Evolutionary conservation across 352 stramenopile species (phyloP).

Genomic region (Phytophthora cryptogea): DNA sequence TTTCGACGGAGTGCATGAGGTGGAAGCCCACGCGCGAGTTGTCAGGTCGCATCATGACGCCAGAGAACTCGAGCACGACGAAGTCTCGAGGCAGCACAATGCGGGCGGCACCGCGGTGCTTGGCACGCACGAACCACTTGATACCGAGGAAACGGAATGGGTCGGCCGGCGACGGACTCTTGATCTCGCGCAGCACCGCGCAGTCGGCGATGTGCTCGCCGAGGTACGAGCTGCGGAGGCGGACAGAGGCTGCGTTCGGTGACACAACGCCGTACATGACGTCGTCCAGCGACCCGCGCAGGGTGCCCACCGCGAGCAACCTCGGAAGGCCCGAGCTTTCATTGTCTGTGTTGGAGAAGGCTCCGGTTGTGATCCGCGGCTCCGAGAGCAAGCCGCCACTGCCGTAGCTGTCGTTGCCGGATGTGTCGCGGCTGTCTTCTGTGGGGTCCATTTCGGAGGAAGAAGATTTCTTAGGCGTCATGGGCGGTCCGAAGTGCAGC

Average conservation of each 20-base stretch:
- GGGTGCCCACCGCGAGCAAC: constrained; percentile 44
- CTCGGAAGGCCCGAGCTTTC: constrained; percentile 35
- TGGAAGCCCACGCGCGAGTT: constrained; percentile 56
- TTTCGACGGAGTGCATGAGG: constrained; percentile 55
- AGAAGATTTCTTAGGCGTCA: constrained; percentile 23
- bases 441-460: constrained; percentile 13
- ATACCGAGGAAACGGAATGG: constrained; percentile 63
- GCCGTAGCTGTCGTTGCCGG: constrained; percentile 32
- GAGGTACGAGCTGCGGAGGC: constrained; percentile 52
- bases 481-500: constrained; percentile 13
- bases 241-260: constrained; percentile 38
- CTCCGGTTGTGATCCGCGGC: constrained; percentile 27
- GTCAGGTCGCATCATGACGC: constrained; percentile 52
- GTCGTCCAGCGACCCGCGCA: constrained; percentile 52
- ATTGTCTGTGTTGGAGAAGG: constrained; percentile 18
- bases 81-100: constrained; percentile 56
- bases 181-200: constrained; percentile 48
- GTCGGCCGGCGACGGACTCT: constrained; percentile 38
- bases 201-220: constrained; percentile 56
- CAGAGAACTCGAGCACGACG: constrained; percentile 57
- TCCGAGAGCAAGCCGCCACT: constrained; percentile 22
- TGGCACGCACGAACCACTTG: constrained; percentile 61
- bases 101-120: constrained; percentile 33
- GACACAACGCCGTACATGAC: constrained; percentile 66
- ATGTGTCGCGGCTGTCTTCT: constrained; percentile 28